A percentile compares a stretch with the other conserved stretches of the same genome.
Conservation (phyloP, 1,284 basidiomycete species). For the Coniophora puteana region DNA sequence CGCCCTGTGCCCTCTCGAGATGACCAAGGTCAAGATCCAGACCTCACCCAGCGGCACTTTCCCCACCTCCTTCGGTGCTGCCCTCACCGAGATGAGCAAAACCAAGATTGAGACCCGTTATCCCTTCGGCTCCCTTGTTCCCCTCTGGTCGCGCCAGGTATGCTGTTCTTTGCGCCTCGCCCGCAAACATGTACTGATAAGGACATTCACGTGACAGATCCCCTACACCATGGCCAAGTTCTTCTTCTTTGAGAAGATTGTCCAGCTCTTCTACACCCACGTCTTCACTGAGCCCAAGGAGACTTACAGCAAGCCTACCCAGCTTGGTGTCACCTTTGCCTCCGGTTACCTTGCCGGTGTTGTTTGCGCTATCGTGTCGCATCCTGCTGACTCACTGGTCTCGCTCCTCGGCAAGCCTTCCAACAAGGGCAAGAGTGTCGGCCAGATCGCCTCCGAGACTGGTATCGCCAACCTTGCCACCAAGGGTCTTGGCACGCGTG, state of each 20-base stretch:
- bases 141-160: constrained; percentile 82
- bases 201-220: constrained; percentile 41
- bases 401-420: constrained; percentile 74
- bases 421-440: constrained; percentile 74
- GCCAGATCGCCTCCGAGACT: constrained; percentile 64
- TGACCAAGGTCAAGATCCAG: constrained; percentile 86
- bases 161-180: constrained; percentile 14
- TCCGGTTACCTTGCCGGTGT: constrained; percentile 83
- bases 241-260: constrained; percentile 82
- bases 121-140: constrained; percentile 78
- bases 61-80: constrained; percentile 68
- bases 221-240: constrained; percentile 89
- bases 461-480: constrained; percentile 61
- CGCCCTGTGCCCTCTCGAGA: constrained; percentile 77
- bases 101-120: constrained; percentile 67
- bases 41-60: constrained; percentile 70
- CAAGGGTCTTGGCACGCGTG: constrained; percentile 78
- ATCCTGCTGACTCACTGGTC: constrained; percentile 78
- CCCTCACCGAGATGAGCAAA: constrained; percentile 62
- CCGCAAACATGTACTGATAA: not conserved
- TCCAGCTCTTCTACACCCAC: constrained; percentile 71
- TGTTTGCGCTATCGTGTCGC: constrained; percentile 78
- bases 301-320: constrained; percentile 64
- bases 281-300: constrained; percentile 75
- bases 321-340: constrained; percentile 77